Base-by-base conservation (phyloP, 108 stramenopile species). In the Bacterosira constricta region DNA sequence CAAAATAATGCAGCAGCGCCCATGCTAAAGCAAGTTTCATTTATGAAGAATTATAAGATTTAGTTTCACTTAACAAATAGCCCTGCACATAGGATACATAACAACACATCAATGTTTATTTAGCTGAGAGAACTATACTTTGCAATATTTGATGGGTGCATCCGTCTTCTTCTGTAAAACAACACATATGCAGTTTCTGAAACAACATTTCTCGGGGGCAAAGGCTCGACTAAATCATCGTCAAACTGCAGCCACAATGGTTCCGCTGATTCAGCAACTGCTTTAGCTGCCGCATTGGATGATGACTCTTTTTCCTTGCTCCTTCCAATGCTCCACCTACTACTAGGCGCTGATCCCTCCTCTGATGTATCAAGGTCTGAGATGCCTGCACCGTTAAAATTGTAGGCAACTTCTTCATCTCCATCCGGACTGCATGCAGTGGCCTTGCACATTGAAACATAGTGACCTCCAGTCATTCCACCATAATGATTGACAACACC, bases 401-500 rank as follows among this genome's bases (percentile, higher is more conserved):
- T 75, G 71, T 89, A 81, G 0, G 88, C 90, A 21, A 93, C 93
- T 68, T 94, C 95, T 81, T 96, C 94, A 37, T 72, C 76, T 25
- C 96, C 97, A 41, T 94, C 93, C 36, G 77, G 67, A 59, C 89
- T 79, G 50, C 95, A 96, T 1, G 89, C 68, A 26, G 91, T 88
- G 31, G 92, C 94, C 54, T 92, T 91, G 77, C 95, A 97, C 49
- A 75, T 83, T 4, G 98, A 94, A n/a, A 97, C 93, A 67, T 99
- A 99, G 78, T 99, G 99, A 1, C 99, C 99, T 20, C 97, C 95
- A 0, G 89, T 92, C 83, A 98, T 92, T 9, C 96, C 89, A 13
- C 99, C 99, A 66, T 96, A 84, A 75, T 99, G 99, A 85, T 98
- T 98, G 29, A 95, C 73, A 18, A 99, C 97, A 20, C 90, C 97